Evolutionary conservation across 1,284 basidiomycete genomes (phyloP), one percentile per base, ranked within the genome.

Genomic region (Melampsora larici-populina): DNA sequence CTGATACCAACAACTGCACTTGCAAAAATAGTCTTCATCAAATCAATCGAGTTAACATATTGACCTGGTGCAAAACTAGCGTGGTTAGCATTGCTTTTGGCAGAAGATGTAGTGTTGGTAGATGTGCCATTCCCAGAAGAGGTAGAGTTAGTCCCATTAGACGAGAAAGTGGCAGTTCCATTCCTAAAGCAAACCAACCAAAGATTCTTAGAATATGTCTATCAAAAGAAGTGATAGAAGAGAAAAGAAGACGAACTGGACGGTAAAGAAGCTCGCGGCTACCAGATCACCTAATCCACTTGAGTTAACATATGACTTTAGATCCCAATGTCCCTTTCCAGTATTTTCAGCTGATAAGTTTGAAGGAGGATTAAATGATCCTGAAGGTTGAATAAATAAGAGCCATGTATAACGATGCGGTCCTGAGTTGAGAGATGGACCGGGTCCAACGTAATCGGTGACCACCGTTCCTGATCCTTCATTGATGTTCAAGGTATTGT

Each of bases 321-420:
- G 33, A 36, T 66, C 55, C 72, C 72, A 74, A 58, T 74, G 72
- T 49, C 63, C 62, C 4, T 62, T 62, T 15, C 24, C 49, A 9
- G 49, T 43, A 1, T 55, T 36, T 26, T 49, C 48, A 7, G 65
- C 2, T 40, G 73, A 68, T 11, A 76, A 36, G 55, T 76, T 68
- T 2, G 51, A 55, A 13, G 65, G 65, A 5, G 73, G 65, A 29
- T 51, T 21, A 46, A 76, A 75, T 24, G 46, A 49, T 36, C 36
- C 36, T 24, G 65, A 62, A 1, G 65, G 55, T 51, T 68, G 65
- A 15, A 17, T 48, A 33, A 67, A 76, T 24, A 76, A 43, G 24
- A 76, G 9, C 64, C 73, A 76, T n/a, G 65, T 63, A 63, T 74
- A 74, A 9, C 72, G 46, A 51, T 74, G 72, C 11, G 43, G 40